Evolutionary conservation across 2,329 filamentous ascomycete species (phyloP), one percentile per base, ranked within the genome.

Genomic region (Zasmidium cellare): DNA sequence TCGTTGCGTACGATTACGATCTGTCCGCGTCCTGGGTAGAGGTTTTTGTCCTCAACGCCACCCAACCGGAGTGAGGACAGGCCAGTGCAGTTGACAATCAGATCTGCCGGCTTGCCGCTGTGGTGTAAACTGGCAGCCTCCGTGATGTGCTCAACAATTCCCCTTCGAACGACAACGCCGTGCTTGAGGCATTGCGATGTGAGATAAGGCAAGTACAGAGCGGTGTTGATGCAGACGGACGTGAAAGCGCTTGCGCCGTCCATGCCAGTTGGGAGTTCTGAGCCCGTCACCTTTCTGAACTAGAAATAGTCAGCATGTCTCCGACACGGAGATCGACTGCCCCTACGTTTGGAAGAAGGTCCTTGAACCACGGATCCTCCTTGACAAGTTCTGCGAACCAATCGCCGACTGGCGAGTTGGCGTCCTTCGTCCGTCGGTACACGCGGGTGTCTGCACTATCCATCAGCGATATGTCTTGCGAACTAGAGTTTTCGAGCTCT

Each of bases 211-310:
- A 97, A 84, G 75, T 97, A 97, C 57, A 97, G 76, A 45, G 89
- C 85, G 0, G 90, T 90, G 76, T 97, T 97, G 73, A 97, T 93
- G 76, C 92, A 97, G 44, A 96, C 87, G 1, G 90, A 93, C 7
- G 85, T 91, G 74, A 94, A 96, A 55, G 82, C 80, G 51, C 85
- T 89, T 22, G 86, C 92, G 11, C 87, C 88, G 59, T 91, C 87
- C 53, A 87, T 83, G 18, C 84, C 89, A 0, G 77, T 67, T 0
- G 85, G 83, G 1, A 96, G 77, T 65, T 71, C 67, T 3, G 60
- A 58, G 44, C 68, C 61, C 14, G 65, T 24, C 3, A 75, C 62
- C 2, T 71, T 59, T 47, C 66, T 67, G 66, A 74, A 75, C 71
- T 73, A 53, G 28, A 28, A 18, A n/a, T n/a, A 12, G 41, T 64